Percentiles rank a stretch among this genome's conserved stretches.
These are phyloP conservation scores for Moesziomyces antarcticus DNA, from an alignment of 1,284 basidiomycete genomes.

Conservation along the genomic window DNA sequence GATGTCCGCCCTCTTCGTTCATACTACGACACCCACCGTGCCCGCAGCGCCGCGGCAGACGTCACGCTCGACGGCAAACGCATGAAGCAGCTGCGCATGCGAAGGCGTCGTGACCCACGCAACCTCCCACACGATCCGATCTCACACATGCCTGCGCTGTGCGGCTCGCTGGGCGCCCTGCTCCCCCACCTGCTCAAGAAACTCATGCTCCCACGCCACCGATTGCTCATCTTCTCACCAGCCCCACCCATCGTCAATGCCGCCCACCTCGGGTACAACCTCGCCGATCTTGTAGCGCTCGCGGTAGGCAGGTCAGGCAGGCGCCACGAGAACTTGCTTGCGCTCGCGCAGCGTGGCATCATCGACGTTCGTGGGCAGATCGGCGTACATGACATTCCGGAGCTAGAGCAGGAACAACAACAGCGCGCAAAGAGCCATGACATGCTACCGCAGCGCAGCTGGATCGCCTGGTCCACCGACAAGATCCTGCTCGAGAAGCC, in stretches of 20 bases:
- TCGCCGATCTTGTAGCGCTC: slow-evolving; percentile 41
- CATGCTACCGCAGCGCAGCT: slow-evolving; percentile 14
- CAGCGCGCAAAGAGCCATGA: slow-evolving; percentile 1
- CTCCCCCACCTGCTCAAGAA: slow-evolving; percentile 55
- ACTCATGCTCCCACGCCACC: slow-evolving; percentile 45
- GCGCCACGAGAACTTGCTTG: slow-evolving; percentile 26
- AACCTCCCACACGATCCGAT: slow-evolving; percentile 41
- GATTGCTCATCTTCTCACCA: slow-evolving; percentile 55
- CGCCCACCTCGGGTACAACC: slow-evolving; percentile 48
- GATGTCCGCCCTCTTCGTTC: slow-evolving; percentile 13
- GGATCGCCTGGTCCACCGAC: slow-evolving; percentile 61
- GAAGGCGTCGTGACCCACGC: slow-evolving; percentile 33
- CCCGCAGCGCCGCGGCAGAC: neutral
- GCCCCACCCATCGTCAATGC: slow-evolving; percentile 40
- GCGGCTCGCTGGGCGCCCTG: slow-evolving; percentile 51
- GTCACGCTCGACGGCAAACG: slow-evolving; percentile 21
- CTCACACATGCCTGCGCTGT: slow-evolving; percentile 53
- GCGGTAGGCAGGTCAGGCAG: slow-evolving; percentile 22
- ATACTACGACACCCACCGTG: slow-evolving; percentile 34
- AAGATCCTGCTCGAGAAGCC: slow-evolving; percentile 58
- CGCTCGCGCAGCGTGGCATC: slow-evolving; percentile 16
- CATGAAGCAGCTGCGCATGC: slow-evolving; percentile 44
- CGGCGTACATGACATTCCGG: slow-evolving; percentile 55
- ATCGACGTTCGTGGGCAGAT: slow-evolving; percentile 49
- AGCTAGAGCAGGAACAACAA: slow-evolving; percentile 41